phyloP scores from a whole-genome alignment of 2,329 filamentous ascomycete species.

The Spiromastix sp. region DNA sequence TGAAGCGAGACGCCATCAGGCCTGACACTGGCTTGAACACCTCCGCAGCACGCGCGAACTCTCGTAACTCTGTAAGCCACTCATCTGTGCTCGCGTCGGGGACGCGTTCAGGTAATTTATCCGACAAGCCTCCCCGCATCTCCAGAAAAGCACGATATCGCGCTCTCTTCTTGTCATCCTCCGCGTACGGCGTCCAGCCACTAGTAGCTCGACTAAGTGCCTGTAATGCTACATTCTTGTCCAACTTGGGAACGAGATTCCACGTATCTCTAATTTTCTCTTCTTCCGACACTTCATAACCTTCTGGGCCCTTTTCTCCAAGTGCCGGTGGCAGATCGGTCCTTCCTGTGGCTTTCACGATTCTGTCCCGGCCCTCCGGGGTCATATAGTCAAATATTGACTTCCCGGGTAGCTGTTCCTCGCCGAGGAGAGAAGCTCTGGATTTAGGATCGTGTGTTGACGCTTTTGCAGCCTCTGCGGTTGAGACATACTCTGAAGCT shows the following conservation, averaged over 20 bases:
- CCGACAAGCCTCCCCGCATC: constrained; percentile 54
- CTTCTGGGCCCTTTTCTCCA: constrained; percentile 59
- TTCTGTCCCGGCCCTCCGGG: constrained; percentile 61
- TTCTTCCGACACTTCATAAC: constrained; percentile 52
- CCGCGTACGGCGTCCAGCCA: constrained; percentile 72
- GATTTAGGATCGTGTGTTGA: constrained; percentile 66
- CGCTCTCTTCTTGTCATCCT: constrained; percentile 66
- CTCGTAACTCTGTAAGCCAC: constrained; percentile 66
- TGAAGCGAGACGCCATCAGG: constrained; percentile 89
- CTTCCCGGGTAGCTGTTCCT: constrained; percentile 73
- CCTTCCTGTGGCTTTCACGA: constrained; percentile 67
- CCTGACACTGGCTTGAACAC: constrained; percentile 90
- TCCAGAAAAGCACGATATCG: constrained; percentile 78
- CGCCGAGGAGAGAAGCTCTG: constrained; percentile 70
- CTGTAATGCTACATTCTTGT: constrained; percentile 56
- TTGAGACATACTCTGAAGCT: constrained; percentile 47
- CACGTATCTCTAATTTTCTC: constrained; percentile 51
- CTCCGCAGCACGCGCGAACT: constrained; percentile 64
- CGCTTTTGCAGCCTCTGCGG: constrained; percentile 65
- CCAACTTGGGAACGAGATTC: constrained; percentile 52
- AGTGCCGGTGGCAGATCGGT: constrained; percentile 65
- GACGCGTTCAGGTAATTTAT: constrained; percentile 47
- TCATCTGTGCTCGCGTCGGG: constrained; percentile 52
- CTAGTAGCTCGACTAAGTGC: constrained; percentile 55
- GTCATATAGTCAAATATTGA: constrained; percentile 93